Conservation (phyloP, 768 basidiomycete species). For the Lentinula boryana region DNA sequence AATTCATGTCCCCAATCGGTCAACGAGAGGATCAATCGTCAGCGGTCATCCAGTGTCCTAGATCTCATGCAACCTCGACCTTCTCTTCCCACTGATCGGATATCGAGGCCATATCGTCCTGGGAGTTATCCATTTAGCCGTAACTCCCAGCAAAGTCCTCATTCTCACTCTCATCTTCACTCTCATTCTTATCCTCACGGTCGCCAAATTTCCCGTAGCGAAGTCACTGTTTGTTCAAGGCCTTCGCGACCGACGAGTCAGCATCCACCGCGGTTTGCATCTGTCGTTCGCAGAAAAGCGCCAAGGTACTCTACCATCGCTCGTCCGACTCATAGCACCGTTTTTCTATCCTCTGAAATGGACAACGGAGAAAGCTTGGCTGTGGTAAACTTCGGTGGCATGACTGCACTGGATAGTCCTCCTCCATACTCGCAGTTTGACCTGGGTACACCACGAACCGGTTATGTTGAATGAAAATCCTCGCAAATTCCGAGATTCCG, state of each 20-base stretch:
- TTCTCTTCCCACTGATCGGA: not conserved
- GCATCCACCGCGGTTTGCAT: not conserved
- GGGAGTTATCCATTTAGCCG: not conserved
- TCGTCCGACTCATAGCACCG: not conserved
- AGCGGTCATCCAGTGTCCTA: too few relatives aligned
- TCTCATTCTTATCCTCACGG: not conserved
- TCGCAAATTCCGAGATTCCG: not conserved
- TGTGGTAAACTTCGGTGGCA: too few relatives aligned
- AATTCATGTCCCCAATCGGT: not conserved
- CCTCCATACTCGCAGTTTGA: not conserved
- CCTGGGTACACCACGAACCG: not conserved
- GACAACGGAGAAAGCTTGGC: too few relatives aligned
- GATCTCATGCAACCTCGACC: not conserved
- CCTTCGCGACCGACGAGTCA: too few relatives aligned
- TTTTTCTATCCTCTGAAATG: not conserved
- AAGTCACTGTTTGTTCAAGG: not conserved
- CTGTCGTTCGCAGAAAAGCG: not conserved
- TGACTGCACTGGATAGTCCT: too few relatives aligned
- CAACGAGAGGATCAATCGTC: too few relatives aligned
- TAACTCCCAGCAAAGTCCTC: not conserved
- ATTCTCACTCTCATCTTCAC: not conserved
- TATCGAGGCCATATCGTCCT: not conserved
- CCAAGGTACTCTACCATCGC: slow-evolving; percentile 6
- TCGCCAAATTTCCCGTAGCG: not conserved
- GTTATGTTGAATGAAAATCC: not conserved